These are phyloP conservation scores for Coemansia sp. DNA, from an alignment of 192 early-diverging fungal species.

Conservation along the genomic window DNA sequence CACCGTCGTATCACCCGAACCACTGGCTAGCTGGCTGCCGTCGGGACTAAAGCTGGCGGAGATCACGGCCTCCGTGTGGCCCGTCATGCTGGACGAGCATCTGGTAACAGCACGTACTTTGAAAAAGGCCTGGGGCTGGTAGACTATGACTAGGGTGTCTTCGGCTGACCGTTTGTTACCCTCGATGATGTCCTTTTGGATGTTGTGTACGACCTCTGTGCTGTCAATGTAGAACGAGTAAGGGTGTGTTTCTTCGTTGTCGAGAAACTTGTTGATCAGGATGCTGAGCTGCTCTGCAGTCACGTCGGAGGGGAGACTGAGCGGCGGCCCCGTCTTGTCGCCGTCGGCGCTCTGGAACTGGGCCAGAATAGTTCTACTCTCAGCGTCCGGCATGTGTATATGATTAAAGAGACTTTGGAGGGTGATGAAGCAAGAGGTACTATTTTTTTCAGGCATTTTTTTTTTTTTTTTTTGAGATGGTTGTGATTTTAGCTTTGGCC, in stretches of 20 bases:
- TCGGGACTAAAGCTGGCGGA: slow-evolving; percentile 90
- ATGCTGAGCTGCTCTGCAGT: slow-evolving; percentile 86
- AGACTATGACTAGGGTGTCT: slow-evolving; percentile 87
- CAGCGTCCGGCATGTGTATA: slow-evolving; percentile 3
- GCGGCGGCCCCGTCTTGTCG: slow-evolving; percentile 78
- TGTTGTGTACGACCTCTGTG: slow-evolving; percentile 74
- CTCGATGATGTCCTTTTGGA: slow-evolving; percentile 82
- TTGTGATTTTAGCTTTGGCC: no score
- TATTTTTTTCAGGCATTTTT: no score
- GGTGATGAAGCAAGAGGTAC: no score
- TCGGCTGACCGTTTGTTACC: slow-evolving; percentile 81
- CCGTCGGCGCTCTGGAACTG: slow-evolving; percentile 84
- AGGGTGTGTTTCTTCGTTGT: slow-evolving; percentile 82
- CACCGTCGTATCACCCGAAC: slow-evolving; percentile 93
- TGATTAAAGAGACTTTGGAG: no score
- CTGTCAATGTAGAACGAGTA: slow-evolving; percentile 94
- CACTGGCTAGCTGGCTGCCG: slow-evolving; percentile 89
- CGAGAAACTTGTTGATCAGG: slow-evolving; percentile 88
- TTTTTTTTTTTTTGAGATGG: no score
- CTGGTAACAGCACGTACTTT: slow-evolving; percentile 89
- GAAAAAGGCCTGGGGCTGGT: slow-evolving; percentile 96
- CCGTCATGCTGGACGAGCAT: slow-evolving; percentile 87
- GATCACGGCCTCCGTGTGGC: slow-evolving; percentile 94
- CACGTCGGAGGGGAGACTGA: slow-evolving; percentile 84
- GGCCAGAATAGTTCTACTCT: slow-evolving; percentile 32